A percentile compares a stretch with the other conserved stretches of the same genome.
These are phyloP conservation scores for Chenopodium formosanum DNA, from an alignment of 148 eudicot genomes.

Conservation along the genomic window DNA sequence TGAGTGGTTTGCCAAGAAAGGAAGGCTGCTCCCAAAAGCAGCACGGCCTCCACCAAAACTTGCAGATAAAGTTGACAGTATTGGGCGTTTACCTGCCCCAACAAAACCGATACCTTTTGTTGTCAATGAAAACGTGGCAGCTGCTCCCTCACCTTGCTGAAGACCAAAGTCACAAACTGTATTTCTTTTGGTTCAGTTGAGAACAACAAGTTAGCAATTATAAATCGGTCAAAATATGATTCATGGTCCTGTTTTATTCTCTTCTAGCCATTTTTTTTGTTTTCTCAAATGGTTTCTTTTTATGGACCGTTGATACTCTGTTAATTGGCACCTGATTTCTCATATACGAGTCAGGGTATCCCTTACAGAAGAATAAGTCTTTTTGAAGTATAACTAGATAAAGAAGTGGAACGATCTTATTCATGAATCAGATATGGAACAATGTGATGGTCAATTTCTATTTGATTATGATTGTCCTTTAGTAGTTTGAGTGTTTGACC, in stretches of 20 bases:
- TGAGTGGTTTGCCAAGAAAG: constrained; percentile 97
- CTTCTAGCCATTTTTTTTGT: background rate
- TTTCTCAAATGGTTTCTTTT: background rate
- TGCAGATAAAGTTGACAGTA: constrained; percentile 86
- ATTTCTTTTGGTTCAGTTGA: background rate
- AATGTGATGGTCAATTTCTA: background rate
- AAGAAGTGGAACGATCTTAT: background rate
- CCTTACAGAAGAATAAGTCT: background rate
- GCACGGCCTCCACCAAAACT: constrained; percentile 94
- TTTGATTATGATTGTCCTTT: background rate
- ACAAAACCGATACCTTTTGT: constrained; percentile 76
- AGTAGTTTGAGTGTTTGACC: background rate
- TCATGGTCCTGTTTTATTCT: background rate
- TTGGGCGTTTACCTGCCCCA: constrained; percentile 93
- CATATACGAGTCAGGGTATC: background rate
- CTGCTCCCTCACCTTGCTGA: constrained; percentile 23
- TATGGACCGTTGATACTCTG: background rate
- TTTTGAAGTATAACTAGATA: background rate
- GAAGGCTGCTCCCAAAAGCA: constrained; percentile 73
- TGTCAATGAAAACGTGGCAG: constrained; percentile 27
- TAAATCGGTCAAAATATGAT: background rate
- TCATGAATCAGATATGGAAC: background rate
- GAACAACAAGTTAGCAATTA: background rate
- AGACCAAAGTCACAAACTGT: background rate
- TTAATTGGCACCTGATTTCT: background rate